phyloP scores from a whole-genome alignment of 257 asterid species.

The Solanum lycopersicoides region DNA sequence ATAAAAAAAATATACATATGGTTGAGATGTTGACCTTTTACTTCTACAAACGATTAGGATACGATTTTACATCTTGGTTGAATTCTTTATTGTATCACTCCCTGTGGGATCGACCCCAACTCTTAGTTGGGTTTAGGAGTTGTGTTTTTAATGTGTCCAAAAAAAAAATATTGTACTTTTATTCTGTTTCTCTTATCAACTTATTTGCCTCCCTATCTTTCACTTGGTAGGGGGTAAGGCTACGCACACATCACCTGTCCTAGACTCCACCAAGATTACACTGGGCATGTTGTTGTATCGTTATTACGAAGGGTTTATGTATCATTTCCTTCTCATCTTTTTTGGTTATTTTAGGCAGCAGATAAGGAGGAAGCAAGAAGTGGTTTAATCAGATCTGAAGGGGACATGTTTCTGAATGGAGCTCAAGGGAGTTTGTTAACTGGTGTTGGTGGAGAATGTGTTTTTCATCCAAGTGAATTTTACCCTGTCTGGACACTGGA shows the following conservation, averaged over 20 bases:
- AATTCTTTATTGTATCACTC: too few relatives aligned
- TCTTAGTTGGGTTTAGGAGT: too few relatives aligned
- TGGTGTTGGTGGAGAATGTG: slow-evolving; percentile 22
- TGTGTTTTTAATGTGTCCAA: too few relatives aligned
- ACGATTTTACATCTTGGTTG: too few relatives aligned
- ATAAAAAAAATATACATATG: not conserved
- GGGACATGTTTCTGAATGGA: slow-evolving; percentile 53
- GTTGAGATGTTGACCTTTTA: too few relatives aligned
- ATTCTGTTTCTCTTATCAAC: not conserved
- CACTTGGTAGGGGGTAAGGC: not conserved
- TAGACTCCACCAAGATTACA: not conserved
- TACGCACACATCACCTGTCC: not conserved
- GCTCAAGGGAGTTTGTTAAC: slow-evolving; percentile 44
- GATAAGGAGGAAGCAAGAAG: slow-evolving; percentile 51
- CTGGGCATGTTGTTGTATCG: not conserved
- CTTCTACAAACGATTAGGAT: too few relatives aligned
- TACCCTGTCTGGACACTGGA: slow-evolving; percentile 72
- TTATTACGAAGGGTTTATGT: not conserved
- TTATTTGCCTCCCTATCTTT: not conserved
- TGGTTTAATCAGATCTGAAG: slow-evolving; percentile 72
- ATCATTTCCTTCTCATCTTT: not conserved
- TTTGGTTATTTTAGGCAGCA: slow-evolving; percentile 45
- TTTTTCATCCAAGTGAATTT: slow-evolving; percentile 65
- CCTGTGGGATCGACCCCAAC: too few relatives aligned
- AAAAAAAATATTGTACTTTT: too few relatives aligned